Evolutionary conservation across 2,329 filamentous ascomycete species (phyloP).

Genomic region (Lojkania enalia): DNA sequence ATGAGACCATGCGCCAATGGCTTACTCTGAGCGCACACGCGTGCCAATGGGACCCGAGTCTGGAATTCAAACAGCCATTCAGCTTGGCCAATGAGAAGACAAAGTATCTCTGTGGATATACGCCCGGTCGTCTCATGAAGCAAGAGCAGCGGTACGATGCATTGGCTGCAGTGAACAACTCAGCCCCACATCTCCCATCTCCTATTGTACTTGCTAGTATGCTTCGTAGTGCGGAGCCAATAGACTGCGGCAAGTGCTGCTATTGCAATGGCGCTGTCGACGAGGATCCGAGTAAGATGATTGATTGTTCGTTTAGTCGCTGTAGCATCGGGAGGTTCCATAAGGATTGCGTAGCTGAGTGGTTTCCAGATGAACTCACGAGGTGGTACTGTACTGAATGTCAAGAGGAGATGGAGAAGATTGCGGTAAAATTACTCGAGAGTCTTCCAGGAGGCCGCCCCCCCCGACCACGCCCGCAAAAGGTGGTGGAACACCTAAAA

Average conservation of each 20-base stretch:
- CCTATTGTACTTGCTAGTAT: background rate
- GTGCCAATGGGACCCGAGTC: background rate
- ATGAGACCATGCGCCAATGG: conserved; percentile 22
- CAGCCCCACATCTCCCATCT: background rate
- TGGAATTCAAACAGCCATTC: background rate
- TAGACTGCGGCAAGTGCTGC: background rate
- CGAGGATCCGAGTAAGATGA: background rate
- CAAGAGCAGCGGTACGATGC: background rate
- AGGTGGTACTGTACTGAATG: conserved; percentile 33
- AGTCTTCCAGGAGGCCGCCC: too few species aligned
- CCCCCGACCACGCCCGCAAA: too few species aligned
- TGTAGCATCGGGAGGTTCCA: conserved; percentile 27
- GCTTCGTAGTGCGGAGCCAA: background rate
- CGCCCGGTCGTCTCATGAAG: background rate
- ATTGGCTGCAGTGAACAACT: background rate
- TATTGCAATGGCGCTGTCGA: background rate
- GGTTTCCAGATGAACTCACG: conserved; percentile 21
- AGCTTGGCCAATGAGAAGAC: background rate
- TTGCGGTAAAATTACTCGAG: conserved; percentile 14
- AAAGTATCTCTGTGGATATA: background rate
- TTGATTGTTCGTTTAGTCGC: conserved; percentile 22
- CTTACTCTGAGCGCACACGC: conserved; percentile 4
- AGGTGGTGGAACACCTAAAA: too few species aligned
- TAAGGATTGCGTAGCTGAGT: conserved; percentile 24
- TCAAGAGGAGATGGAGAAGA: conserved; percentile 17